These are phyloP conservation scores for Metschnikowia proteae DNA, from an alignment of 805 yeast genomes.

Conservation along the genomic window DNA sequence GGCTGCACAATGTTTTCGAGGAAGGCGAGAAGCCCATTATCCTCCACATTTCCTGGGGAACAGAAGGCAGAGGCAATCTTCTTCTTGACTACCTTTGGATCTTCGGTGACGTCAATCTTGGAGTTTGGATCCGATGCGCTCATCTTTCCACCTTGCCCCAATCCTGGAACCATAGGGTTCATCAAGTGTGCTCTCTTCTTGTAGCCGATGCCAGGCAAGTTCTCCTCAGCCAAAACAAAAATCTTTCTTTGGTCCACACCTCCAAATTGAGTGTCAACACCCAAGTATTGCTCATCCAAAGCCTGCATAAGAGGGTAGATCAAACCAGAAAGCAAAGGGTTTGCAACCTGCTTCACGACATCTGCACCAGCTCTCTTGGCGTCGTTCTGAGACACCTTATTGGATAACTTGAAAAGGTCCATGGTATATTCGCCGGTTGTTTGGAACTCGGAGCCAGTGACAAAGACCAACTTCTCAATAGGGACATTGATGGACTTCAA, in stretches of 20 bases:
- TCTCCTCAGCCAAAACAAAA: constrained; percentile 94
- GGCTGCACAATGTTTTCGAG: constrained; percentile 83
- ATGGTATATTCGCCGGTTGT: constrained; percentile 69
- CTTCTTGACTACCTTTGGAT: constrained; percentile 82
- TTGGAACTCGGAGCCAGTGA: constrained; percentile 89
- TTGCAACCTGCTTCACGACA: constrained; percentile 95
- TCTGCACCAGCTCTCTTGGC: constrained; percentile 99
- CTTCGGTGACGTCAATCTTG: constrained; percentile 89
- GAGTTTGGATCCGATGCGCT: constrained; percentile 98
- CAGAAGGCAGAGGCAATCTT: constrained; percentile 91
- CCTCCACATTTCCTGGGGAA: constrained; percentile 87
- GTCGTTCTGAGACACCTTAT: constrained; percentile 86
- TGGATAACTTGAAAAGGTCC: constrained; percentile 85
- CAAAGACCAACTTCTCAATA: constrained; percentile 79
- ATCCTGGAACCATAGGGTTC: constrained; percentile 99
- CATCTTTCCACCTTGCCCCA: constrained; percentile 97
- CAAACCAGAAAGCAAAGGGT: constrained; percentile 88
- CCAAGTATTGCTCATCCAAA: constrained; percentile 86
- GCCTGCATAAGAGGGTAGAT: constrained; percentile 99
- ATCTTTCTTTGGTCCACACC: constrained; percentile 99
- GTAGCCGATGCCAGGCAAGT: constrained; percentile 81
- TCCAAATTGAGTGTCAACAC: constrained; percentile 92
- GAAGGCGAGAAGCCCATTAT: constrained; percentile 86
- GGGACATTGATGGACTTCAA: constrained; percentile 86
- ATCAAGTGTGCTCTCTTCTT: constrained; percentile 96